These are phyloP conservation scores for Loxodes magnus DNA, from an alignment of 73 alveolate species.

Conservation along the genomic window DNA sequence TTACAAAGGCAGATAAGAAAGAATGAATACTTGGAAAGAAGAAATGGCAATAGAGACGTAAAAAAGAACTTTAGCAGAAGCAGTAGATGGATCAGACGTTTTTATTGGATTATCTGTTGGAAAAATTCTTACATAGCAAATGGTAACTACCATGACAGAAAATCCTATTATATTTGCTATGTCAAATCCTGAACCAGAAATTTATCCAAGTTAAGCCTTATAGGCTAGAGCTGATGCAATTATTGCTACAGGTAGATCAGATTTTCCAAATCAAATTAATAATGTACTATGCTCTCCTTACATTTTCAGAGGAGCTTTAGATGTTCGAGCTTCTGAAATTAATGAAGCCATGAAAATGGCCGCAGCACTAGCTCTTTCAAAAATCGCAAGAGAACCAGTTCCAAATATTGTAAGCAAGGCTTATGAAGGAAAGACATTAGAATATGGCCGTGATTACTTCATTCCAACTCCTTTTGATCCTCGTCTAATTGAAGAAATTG, in stretches of 20 bases:
- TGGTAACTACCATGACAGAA: conserved; percentile 22
- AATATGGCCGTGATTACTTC: too few species aligned
- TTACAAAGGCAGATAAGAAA: conserved; percentile 49
- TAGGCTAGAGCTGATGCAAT: conserved; percentile 24
- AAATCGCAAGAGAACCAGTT: too few species aligned
- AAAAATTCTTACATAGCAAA: conserved; percentile 26
- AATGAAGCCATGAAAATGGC: conserved; percentile 42
- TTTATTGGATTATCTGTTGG: conserved; percentile 43
- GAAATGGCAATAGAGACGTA: too few species aligned
- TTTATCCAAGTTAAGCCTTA: conserved; percentile 40
- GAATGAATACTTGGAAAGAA: conserved; percentile 55
- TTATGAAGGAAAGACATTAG: too few species aligned
- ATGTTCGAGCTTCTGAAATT: too few species aligned
- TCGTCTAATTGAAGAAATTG: too few species aligned
- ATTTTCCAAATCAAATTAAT: conserved; percentile 54
- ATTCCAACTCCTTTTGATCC: too few species aligned
- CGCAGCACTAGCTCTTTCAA: too few species aligned
- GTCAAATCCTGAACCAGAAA: conserved; percentile 62
- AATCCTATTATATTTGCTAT: conserved; percentile 50
- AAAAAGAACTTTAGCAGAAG: conserved; percentile 39
- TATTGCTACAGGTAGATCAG: too few species aligned
- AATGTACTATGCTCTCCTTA: conserved; percentile 51
- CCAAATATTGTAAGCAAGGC: too few species aligned
- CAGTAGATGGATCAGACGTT: conserved; percentile 40
- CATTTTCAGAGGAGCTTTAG: conserved; percentile 51